Base-by-base conservation (phyloP, 257 asterid species). In the Leonotis leonurus region DNA sequence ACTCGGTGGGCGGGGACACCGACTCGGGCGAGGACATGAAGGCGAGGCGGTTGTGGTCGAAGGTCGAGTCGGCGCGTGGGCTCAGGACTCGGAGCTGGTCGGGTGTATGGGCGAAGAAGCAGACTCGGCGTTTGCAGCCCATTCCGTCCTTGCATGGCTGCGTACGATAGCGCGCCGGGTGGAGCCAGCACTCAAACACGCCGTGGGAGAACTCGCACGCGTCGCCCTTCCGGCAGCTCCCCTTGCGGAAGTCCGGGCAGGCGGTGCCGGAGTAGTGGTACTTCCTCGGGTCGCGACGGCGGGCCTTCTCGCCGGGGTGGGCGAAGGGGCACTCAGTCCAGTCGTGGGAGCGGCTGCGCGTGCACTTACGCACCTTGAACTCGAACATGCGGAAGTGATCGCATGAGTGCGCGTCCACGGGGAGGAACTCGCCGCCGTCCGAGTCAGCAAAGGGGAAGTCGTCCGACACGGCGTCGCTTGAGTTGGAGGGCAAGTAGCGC, bases 241-340 rank as follows among this genome's bases (percentile, higher is more conserved):
- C 97, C 40, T 78, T 78, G 0, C 94, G 83, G 56, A 77, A 89
- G 1, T 89, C 94, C 0, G 97, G 95, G 50, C 97, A 87, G 1
- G 97, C 83, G 14, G 84, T 72, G 22, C 92, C 95, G 16, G 95
- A 79, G 44, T 89, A 89, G 68, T 79, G 87, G 32, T 46, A 80
- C 84, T 83, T 84, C n/a, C 89, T 46, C 1, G 97, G 97, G 53
- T 89, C 97, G 45, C 97, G 75, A 68, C 97, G 88, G 44, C 97
- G 84, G 5, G 97, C 97, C 64, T 86, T 89, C 70, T 89, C 97
- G 0, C 95, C 97, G 0, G 94, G 95, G 70, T 89, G 96, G 22
- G 90, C 94, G 46, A 69, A 88, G 22, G 96, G 96, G 68, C 96
- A 88, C 72, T 89, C 97, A 1, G 95, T 89, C 97, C 97, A 89